Percentiles rank a stretch among this genome's conserved stretches.
Conservation (phyloP, 129 eudicot genomes). For the Tagetes patula region DNA sequence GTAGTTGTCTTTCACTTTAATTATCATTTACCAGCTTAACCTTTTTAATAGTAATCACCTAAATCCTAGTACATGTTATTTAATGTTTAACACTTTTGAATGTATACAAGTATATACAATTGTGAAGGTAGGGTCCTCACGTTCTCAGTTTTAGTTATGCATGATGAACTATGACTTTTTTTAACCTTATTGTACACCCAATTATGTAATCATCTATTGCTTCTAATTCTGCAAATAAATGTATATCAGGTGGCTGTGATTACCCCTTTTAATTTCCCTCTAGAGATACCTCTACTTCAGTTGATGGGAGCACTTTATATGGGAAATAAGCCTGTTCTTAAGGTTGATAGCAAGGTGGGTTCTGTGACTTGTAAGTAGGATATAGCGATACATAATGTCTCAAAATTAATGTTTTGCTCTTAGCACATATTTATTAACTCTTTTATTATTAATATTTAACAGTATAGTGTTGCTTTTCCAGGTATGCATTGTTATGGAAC, state of each 20-base stretch:
- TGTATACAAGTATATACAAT: background rate
- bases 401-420: background rate
- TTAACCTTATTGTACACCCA: background rate
- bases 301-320: slow-evolving; percentile 96
- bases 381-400: background rate
- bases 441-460: background rate
- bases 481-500: slow-evolving; percentile 97
- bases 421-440: slow-evolving; percentile 6
- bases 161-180: background rate
- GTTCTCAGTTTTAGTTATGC: background rate
- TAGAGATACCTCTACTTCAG: slow-evolving; percentile 89
- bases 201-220: background rate
- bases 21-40: background rate
- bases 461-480: slow-evolving; percentile 22
- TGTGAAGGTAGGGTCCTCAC: slow-evolving; percentile 1
- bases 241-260: slow-evolving; percentile 74
- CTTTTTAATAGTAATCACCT: background rate
- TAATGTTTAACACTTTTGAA: background rate
- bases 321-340: slow-evolving; percentile 96
- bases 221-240: slow-evolving; percentile 3
- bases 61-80: background rate
- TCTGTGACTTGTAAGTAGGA: slow-evolving; percentile 6
- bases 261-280: slow-evolving; percentile 95
- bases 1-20: background rate
- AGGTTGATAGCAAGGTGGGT: slow-evolving; percentile 94